Evolutionary conservation across 169 alveolate genomes (phyloP).

Genomic region (Cryptosporidium viatorum): DNA sequence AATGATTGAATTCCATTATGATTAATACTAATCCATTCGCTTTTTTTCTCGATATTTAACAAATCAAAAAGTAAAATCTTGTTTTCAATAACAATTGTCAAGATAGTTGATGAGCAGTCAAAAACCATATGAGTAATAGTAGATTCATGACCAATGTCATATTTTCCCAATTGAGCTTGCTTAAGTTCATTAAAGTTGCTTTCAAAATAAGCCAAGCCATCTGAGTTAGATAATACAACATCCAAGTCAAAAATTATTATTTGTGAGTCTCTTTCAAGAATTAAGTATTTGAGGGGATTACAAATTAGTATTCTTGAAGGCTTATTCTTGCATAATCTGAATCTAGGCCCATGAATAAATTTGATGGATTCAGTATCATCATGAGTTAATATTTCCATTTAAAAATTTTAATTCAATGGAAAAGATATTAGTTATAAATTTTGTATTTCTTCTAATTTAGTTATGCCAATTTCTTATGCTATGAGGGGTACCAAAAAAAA

Average conservation of each 20-base stretch:
- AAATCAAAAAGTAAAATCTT: constrained; percentile 29
- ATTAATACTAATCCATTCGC: constrained; percentile 20
- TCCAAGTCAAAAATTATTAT: constrained; percentile 20
- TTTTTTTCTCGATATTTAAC: not conserved
- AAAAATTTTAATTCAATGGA: not conserved
- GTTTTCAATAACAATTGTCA: not conserved
- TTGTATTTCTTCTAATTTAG: not conserved
- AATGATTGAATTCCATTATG: constrained; percentile 17
- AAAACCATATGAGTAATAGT: constrained; percentile 4
- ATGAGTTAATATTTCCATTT: constrained; percentile 58
- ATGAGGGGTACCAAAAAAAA: not conserved
- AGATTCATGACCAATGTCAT: not conserved
- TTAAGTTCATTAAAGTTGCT: not conserved
- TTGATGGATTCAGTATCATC: constrained; percentile 55
- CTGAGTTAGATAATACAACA: not conserved
- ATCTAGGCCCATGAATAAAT: constrained; percentile 64
- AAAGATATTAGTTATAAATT: not conserved
- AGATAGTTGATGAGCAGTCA: constrained; percentile 42
- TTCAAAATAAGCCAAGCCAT: constrained; percentile 12
- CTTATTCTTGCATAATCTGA: not conserved
- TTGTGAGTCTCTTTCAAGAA: constrained; percentile 18
- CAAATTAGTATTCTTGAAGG: constrained; percentile 25
- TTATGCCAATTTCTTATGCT: not conserved
- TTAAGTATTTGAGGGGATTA: constrained; percentile 30
- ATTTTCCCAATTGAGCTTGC: not conserved